phyloP scores from a whole-genome alignment of 2,329 filamentous ascomycete genomes.

The Fusarium sp. region DNA sequence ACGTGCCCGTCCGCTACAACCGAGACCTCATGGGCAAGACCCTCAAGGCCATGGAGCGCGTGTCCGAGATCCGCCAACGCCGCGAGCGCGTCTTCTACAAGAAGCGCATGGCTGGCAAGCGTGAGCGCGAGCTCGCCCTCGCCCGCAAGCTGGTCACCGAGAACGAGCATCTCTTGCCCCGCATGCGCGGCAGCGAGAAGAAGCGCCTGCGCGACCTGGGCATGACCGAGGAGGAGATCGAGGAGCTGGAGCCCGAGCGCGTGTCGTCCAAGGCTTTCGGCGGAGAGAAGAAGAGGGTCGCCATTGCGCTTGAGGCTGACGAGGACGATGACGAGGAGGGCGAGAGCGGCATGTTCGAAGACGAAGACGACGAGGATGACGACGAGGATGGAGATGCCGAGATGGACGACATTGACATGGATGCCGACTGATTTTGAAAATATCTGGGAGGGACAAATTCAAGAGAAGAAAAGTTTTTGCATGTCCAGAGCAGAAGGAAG shows the following conservation, averaged over 20 bases:
- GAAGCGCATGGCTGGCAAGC: slow-evolving; percentile 91
- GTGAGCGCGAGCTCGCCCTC: slow-evolving; percentile 80
- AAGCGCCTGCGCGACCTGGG: slow-evolving; percentile 68
- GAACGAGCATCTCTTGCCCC: slow-evolving; percentile 91
- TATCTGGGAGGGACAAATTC: slow-evolving; percentile 3
- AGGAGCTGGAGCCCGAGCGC: slow-evolving; percentile 59
- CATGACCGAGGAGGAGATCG: slow-evolving; percentile 61
- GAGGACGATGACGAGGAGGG: slow-evolving; percentile 53
- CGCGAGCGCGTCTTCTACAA: slow-evolving; percentile 95
- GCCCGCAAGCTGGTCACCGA: slow-evolving; percentile 91
- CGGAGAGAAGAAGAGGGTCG: slow-evolving; percentile 57
- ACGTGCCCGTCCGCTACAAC: slow-evolving; percentile 96
- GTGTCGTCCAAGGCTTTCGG: slow-evolving; percentile 57
- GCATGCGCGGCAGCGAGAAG: slow-evolving; percentile 74
- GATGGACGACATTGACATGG: slow-evolving; percentile 53
- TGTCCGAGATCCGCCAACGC: slow-evolving; percentile 84
- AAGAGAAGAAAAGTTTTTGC: slow-evolving; percentile 21
- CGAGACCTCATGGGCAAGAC: slow-evolving; percentile 89
- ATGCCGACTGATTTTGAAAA: slow-evolving; percentile 35
- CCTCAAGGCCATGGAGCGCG: slow-evolving; percentile 90
- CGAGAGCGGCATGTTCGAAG: slow-evolving; percentile 47
- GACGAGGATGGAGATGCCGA: slow-evolving; percentile 51
- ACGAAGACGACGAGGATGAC: slow-evolving; percentile 54
- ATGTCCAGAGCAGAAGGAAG: slow-evolving; percentile 9
- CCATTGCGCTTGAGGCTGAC: slow-evolving; percentile 52